A percentile compares a stretch with the other conserved stretches of the same genome.
phyloP scores from a whole-genome alignment of 1,139 yeast genomes.

The Lizanozyma gosingica region DNA sequence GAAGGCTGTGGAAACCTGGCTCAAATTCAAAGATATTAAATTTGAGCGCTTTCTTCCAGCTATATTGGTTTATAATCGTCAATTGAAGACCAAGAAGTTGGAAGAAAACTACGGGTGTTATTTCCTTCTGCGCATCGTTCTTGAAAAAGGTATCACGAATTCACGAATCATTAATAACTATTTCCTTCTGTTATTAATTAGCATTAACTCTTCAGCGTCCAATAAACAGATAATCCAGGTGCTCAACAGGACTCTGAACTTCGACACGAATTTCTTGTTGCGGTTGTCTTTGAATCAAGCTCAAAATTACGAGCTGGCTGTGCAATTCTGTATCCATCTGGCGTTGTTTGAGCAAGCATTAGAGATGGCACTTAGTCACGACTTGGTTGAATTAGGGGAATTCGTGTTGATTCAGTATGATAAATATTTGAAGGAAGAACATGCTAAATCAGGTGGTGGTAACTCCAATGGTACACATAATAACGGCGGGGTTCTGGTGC shows the following conservation, averaged over 20 bases:
- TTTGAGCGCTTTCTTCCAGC: constrained; percentile 68
- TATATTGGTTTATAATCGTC: constrained; percentile 48
- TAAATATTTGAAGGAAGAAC: constrained; percentile 8
- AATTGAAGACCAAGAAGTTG: not conserved
- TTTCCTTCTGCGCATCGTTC: constrained; percentile 54
- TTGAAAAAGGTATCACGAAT: constrained; percentile 39
- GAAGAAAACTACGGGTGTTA: constrained; percentile 11
- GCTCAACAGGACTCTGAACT: constrained; percentile 11
- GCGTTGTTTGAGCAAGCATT: constrained; percentile 76
- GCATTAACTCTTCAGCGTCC: constrained; percentile 29
- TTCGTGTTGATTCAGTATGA: constrained; percentile 28
- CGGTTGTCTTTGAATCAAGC: constrained; percentile 18
- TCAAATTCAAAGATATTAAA: constrained; percentile 40
- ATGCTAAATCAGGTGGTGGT: not conserved
- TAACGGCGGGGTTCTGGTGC: not conserved
- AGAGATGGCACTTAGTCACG: constrained; percentile 55
- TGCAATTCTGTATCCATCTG: constrained; percentile 59
- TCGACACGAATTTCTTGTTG: constrained; percentile 64
- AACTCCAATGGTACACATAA: too few species aligned
- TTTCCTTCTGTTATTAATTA: constrained; percentile 61
- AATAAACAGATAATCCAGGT: constrained; percentile 21
- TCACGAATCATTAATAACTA: constrained; percentile 55
- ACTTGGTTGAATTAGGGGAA: constrained; percentile 50
- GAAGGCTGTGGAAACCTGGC: constrained; percentile 74
- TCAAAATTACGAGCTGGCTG: not conserved